Base-by-base conservation (phyloP, 176 grass and related monocot genomes). In the Carex kokanica region DNA sequence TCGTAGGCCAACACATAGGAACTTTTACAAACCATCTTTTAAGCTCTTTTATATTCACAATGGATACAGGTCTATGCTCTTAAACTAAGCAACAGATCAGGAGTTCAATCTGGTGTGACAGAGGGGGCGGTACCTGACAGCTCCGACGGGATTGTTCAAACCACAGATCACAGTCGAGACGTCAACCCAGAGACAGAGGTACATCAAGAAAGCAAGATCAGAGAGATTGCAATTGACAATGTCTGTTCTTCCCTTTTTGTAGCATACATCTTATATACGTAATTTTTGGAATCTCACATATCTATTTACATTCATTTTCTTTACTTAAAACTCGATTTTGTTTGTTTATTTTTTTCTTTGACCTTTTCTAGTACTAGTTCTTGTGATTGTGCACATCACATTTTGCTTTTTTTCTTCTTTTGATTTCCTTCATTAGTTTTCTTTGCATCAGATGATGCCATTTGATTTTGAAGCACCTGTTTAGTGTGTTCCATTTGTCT, bases 211-310 rank as follows among this genome's bases (percentile, higher is more conserved):
- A 92, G 90, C 84, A 95, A 93, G 88, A 92, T 99, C 83, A 88
- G 91, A 79, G 97, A 99, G 88, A 99, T 99, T 86, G 80, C 89
- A 53, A 88, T 99, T 82, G 93, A 99, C 75, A 88, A 84, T 88
- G 83, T 88, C 79, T 88, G 90, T 88, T 85, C 85, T 31, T 66
- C 47, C 52, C 60, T 67, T 38, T 82, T 61, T 81, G 36, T 64
- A 2, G 41, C 67, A 43, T 71, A 25, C 1, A 51, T 73, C 41
- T 24, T 73, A 51, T 24, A 73, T 49, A 23, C 11, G 5, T 25
- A 24, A 47, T 45, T 51, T 23, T 20, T 11, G 64, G 20, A 73
- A 73, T 51, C 5, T 77, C 31, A 49, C 45, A 74, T 74, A 52
- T 74, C 47, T 27, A 52, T 53, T 1, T 69, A 17, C 65, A 69